Conservation (phyloP, 495 filamentous ascomycete genomes). For the Neurospora sp. region DNA sequence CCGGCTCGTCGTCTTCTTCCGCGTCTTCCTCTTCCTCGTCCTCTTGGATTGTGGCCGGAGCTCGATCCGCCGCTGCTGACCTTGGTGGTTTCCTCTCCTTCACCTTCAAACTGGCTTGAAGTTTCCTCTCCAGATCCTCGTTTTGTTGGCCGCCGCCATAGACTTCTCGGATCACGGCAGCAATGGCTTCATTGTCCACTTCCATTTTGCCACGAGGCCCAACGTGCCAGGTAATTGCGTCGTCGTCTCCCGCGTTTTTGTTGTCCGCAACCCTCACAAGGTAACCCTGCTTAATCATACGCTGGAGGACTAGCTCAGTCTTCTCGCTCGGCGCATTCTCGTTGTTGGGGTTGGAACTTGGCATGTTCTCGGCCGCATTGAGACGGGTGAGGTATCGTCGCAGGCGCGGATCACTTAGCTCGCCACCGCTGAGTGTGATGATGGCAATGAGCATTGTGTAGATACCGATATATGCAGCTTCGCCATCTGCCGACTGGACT, state of each 20-base stretch:
- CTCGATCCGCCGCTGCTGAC: background rate
- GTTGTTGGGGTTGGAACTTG: slow-evolving; percentile 32
- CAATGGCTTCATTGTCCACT: slow-evolving; percentile 62
- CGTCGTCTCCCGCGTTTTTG: slow-evolving; percentile 49
- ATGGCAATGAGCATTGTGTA: slow-evolving; percentile 71
- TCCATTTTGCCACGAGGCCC: slow-evolving; percentile 82
- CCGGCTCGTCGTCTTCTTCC: slow-evolving; percentile 5
- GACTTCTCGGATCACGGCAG: slow-evolving; percentile 54
- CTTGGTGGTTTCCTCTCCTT: slow-evolving; percentile 22
- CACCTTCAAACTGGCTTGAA: slow-evolving; percentile 45
- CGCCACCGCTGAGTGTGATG: slow-evolving; percentile 58
- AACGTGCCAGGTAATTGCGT: slow-evolving; percentile 64
- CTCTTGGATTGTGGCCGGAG: slow-evolving; percentile 3
- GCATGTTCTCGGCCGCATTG: slow-evolving; percentile 64
- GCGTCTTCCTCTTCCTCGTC: slow-evolving; percentile 9
- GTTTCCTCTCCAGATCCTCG: slow-evolving; percentile 42
- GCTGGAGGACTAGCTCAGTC: slow-evolving; percentile 64
- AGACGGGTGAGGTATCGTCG: slow-evolving; percentile 62
- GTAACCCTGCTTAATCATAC: slow-evolving; percentile 75
- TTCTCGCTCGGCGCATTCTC: slow-evolving; percentile 52
- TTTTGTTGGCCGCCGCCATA: slow-evolving; percentile 34
- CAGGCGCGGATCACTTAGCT: slow-evolving; percentile 62
- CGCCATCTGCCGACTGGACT: slow-evolving; percentile 50
- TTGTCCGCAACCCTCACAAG: slow-evolving; percentile 60
- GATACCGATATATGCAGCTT: slow-evolving; percentile 69